These are phyloP conservation scores for Mycena filopes DNA, from an alignment of 768 basidiomycete genomes.

Conservation along the genomic window DNA sequence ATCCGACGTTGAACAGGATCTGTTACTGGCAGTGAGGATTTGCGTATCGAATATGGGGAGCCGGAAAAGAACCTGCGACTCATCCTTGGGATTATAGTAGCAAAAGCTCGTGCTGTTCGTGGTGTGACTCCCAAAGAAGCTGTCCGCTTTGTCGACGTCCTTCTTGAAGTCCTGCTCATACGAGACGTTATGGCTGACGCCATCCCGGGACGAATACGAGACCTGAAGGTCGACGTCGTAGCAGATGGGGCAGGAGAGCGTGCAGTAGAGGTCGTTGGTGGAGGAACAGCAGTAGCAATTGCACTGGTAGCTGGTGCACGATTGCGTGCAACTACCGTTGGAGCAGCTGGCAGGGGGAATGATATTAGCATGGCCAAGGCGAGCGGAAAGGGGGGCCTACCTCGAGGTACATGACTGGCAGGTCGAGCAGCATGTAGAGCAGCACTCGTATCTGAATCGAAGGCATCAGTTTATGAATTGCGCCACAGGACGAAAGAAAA, in stretches of 20 bases:
- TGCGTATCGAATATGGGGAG: too few species aligned
- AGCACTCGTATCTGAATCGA: slow-evolving; percentile 28
- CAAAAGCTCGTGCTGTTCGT: slow-evolving; percentile 31
- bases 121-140: slow-evolving; percentile 24
- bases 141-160: slow-evolving; percentile 13
- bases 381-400: not conserved
- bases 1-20: slow-evolving; percentile 26
- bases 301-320: slow-evolving; percentile 26
- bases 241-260: slow-evolving; percentile 31
- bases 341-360: slow-evolving; percentile 12
- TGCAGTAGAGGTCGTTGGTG: slow-evolving; percentile 19
- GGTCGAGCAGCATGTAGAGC: slow-evolving; percentile 27
- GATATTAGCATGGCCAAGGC: not conserved
- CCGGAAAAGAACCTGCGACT: slow-evolving; percentile 16
- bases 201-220: slow-evolving; percentile 1
- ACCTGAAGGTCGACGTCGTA: slow-evolving; percentile 29
- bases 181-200: slow-evolving; percentile 10
- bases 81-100: slow-evolving; percentile 31
- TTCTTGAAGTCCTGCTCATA: slow-evolving; percentile 32
- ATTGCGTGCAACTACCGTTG: slow-evolving; percentile 8
- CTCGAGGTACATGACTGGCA: slow-evolving; percentile 27
- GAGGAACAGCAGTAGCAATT: slow-evolving; percentile 33
- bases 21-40: too few species aligned
- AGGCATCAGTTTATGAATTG: not conserved
- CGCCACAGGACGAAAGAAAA: too few species aligned